phyloP scores from a whole-genome alignment of 305 asterid genomes.

The Fraxinus dipetala region DNA sequence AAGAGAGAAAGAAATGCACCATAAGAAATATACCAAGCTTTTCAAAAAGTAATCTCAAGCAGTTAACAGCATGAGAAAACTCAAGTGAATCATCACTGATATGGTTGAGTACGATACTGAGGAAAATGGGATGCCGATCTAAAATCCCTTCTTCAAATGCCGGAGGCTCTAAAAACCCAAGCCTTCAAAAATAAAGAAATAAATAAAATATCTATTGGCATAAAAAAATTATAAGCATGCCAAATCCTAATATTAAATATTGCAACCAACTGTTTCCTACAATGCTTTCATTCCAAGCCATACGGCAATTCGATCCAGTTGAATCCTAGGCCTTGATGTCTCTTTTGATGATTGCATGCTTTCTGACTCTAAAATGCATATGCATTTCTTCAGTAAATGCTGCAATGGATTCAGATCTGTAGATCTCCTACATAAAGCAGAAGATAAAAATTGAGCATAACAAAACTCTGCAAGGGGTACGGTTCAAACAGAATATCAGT shows the following conservation, averaged over 20 bases:
- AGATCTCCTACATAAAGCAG: constrained; percentile 50
- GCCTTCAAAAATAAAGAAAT: constrained; percentile 55
- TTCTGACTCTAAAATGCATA: constrained; percentile 71
- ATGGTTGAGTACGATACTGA: constrained; percentile 91
- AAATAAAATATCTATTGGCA: constrained; percentile 35
- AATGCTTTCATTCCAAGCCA: constrained; percentile 99
- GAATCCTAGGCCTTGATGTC: constrained; percentile 82
- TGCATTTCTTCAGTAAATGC: constrained; percentile 78
- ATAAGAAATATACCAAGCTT: constrained; percentile 73
- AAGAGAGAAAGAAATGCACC: constrained; percentile 19
- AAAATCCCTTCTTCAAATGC: constrained; percentile 98
- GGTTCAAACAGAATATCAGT: background rate
- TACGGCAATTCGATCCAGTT: constrained; percentile 79
- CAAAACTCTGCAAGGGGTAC: background rate
- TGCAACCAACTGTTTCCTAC: constrained; percentile 70
- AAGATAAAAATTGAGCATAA: constrained; percentile 10
- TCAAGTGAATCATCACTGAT: constrained; percentile 90
- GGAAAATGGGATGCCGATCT: constrained; percentile 89
- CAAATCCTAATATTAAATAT: constrained; percentile 30
- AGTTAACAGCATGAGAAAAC: constrained; percentile 91
- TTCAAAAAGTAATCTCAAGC: constrained; percentile 85
- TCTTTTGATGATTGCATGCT: constrained; percentile 37
- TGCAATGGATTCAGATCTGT: constrained; percentile 87
- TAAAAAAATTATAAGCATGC: constrained; percentile 23
- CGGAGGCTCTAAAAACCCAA: constrained; percentile 92